These are phyloP conservation scores for Fusarium sororula DNA, from an alignment of 2,329 filamentous ascomycete genomes.

Conservation along the genomic window DNA sequence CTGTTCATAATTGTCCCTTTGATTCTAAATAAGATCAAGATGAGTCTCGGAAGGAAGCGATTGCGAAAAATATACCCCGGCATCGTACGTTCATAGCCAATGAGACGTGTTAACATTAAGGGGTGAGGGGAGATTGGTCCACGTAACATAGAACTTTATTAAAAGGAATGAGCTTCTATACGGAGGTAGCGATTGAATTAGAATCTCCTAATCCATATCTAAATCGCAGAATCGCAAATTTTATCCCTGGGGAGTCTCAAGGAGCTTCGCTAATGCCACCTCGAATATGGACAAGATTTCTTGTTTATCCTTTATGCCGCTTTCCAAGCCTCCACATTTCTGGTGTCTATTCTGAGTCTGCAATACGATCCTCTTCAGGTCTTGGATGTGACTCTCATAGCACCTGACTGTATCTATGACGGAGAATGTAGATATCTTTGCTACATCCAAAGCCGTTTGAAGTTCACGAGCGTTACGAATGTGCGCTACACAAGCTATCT, in stretches of 20 bases:
- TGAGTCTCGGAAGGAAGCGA: fast-evolving
- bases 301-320: neutral
- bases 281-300: neutral
- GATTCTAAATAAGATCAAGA: fast-evolving
- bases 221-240: fast-evolving
- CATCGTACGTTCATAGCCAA: neutral
- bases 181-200: neutral
- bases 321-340: neutral
- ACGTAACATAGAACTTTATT: neutral
- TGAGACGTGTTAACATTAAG: fast-evolving
- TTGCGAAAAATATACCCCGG: fast-evolving
- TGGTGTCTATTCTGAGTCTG: neutral
- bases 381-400: neutral
- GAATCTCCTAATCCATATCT: no score
- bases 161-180: neutral
- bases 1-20: neutral
- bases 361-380: neutral
- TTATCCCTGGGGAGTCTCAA: neutral
- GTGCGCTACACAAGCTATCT: neutral
- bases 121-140: neutral
- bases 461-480: neutral
- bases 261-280: fast-evolving
- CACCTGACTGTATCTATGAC: neutral
- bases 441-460: neutral
- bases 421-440: neutral